These are phyloP conservation scores for Nemania sp. DNA, from an alignment of 2,329 filamentous ascomycete species.

Conservation along the genomic window DNA sequence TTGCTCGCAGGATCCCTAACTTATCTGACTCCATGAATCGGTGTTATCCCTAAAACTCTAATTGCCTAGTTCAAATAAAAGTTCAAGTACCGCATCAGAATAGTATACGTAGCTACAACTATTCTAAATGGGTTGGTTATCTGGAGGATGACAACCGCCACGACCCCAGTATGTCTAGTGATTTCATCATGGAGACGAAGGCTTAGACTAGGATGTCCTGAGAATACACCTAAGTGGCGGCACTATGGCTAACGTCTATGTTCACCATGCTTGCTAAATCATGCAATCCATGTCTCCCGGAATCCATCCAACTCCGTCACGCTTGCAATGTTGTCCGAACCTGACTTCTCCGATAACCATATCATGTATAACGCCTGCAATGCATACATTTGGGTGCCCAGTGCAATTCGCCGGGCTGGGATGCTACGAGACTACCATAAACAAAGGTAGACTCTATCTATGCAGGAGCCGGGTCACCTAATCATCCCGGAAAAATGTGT, in stretches of 20 bases:
- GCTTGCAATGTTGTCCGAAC: conserved; percentile 40
- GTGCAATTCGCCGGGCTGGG: conserved; percentile 35
- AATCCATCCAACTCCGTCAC: conserved; percentile 40
- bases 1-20: no score
- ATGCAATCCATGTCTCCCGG: conserved; percentile 33
- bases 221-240: conserved; percentile 26
- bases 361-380: conserved; percentile 49
- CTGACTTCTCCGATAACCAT: conserved; percentile 43
- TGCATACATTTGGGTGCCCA: conserved; percentile 44
- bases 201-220: conserved; percentile 3
- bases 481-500: conserved; percentile 65
- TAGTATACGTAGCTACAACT: conserved; percentile 1
- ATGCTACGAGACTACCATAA: conserved; percentile 31
- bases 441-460: conserved; percentile 13
- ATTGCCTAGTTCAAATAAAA: neutral
- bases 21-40: no score
- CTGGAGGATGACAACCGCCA: neutral
- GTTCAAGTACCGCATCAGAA: neutral
- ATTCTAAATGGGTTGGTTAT: neutral
- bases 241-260: conserved; percentile 31
- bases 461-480: conserved; percentile 31
- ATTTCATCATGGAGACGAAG: conserved; percentile 8
- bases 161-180: conserved; percentile 14
- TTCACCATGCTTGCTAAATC: conserved; percentile 30
- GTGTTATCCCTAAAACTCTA: no score